These are phyloP conservation scores for Pachysolen tannophilus DNA, from an alignment of 805 yeast genomes.

Conservation along the genomic window DNA sequence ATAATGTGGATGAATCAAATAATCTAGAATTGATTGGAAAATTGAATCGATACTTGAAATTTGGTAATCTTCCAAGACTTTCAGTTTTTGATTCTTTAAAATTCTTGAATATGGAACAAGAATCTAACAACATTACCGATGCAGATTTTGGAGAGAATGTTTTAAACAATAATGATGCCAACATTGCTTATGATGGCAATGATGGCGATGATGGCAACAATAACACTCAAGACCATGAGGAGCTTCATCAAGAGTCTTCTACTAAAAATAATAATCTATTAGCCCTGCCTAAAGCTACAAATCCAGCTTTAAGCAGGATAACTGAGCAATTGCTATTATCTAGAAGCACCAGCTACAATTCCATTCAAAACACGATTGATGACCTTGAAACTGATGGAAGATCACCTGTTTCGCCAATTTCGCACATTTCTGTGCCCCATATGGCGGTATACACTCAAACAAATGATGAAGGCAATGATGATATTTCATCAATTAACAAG, in stretches of 20 bases:
- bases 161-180: too few species aligned
- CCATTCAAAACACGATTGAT: not conserved
- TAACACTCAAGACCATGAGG: too few species aligned
- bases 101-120: too few species aligned
- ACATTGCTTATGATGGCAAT: too few species aligned
- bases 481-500: not conserved
- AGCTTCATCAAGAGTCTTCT: too few species aligned
- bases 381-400: not conserved
- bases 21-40: not conserved
- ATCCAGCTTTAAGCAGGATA: too few species aligned
- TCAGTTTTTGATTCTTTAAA: conserved; percentile 24
- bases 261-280: too few species aligned
- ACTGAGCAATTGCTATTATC: too few species aligned
- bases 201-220: too few species aligned
- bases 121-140: too few species aligned
- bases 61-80: conserved; percentile 11
- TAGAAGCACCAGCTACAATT: not conserved
- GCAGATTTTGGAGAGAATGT: too few species aligned
- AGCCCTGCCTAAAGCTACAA: too few species aligned
- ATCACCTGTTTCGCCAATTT: not conserved
- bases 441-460: not conserved
- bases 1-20: not conserved
- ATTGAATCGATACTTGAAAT: not conserved
- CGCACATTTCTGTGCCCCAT: not conserved
- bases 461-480: not conserved